phyloP scores from a whole-genome alignment of 2,329 filamentous ascomycete species.

The Coniochaeta ligniaria region DNA sequence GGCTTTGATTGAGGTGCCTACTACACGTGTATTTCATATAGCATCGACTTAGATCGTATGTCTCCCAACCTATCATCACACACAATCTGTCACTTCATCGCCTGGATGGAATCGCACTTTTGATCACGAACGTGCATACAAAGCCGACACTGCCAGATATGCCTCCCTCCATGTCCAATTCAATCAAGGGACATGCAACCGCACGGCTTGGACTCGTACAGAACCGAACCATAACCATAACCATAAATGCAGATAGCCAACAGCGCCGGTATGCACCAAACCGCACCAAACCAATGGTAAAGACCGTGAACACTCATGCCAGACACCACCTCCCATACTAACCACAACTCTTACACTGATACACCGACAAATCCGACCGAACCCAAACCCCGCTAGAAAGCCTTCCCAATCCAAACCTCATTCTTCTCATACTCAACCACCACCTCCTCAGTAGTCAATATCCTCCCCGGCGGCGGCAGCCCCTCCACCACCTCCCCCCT shows the following conservation, averaged over 20 bases:
- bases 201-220: not conserved
- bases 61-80: too few species aligned
- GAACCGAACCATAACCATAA: not conserved
- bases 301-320: not conserved
- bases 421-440: slow-evolving; percentile 12
- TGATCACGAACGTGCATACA: too few species aligned
- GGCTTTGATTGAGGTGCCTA: too few species aligned
- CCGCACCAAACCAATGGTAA: not conserved
- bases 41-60: too few species aligned
- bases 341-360: too few species aligned
- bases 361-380: too few species aligned
- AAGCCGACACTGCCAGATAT: too few species aligned
- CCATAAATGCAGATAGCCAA: not conserved
- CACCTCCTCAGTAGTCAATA: slow-evolving; percentile 13
- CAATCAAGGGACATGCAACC: too few species aligned
- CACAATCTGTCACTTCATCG: too few species aligned
- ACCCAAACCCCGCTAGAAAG: not conserved
- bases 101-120: too few species aligned
- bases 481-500: not conserved
- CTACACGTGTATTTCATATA: too few species aligned
- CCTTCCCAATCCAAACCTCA: not conserved
- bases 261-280: not conserved
- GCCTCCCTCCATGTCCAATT: too few species aligned
- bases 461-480: slow-evolving; percentile 11
- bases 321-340: not conserved